Percentiles rank a stretch among this genome's conserved stretches.
Evolutionary conservation across 2,329 filamentous ascomycete genomes (phyloP).

Genomic region (Penicillium hordei): DNA sequence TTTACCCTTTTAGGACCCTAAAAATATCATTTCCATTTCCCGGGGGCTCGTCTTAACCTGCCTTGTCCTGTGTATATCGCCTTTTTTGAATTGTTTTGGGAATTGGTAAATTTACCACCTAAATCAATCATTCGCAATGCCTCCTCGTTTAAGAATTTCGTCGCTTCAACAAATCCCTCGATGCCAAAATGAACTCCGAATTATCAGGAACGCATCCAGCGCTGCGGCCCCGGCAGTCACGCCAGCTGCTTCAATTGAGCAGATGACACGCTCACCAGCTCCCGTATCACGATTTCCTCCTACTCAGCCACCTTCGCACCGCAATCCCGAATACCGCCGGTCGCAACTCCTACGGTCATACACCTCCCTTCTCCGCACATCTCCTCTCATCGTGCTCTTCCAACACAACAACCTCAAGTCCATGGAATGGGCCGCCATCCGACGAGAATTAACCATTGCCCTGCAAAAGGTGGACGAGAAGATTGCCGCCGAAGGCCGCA

Average conservation of each 20-base stretch:
- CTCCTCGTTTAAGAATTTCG: slow-evolving; percentile 52
- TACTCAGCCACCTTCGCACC: slow-evolving; percentile 82
- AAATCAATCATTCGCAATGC: slow-evolving; percentile 45
- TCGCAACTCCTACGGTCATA: slow-evolving; percentile 85
- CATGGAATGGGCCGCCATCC: slow-evolving; percentile 70
- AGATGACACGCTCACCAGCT: slow-evolving; percentile 45
- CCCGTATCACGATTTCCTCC: slow-evolving; percentile 55
- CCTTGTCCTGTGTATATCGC: slow-evolving; percentile 1
- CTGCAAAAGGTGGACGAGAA: slow-evolving; percentile 65
- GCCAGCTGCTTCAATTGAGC: slow-evolving; percentile 54
- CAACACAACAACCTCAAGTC: slow-evolving; percentile 76
- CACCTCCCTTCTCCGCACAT: slow-evolving; percentile 80
- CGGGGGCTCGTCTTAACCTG: slow-evolving; percentile 10
- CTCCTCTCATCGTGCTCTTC: slow-evolving; percentile 83
- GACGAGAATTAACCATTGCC: slow-evolving; percentile 65
- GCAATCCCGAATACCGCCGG: slow-evolving; percentile 82
- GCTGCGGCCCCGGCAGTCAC: slow-evolving; percentile 53
- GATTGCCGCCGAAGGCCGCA: slow-evolving; percentile 58
- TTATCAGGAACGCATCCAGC: slow-evolving; percentile 40
- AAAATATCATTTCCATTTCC: slow-evolving; percentile 27
- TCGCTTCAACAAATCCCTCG: slow-evolving; percentile 37
- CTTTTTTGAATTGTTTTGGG: slow-evolving; percentile 5
- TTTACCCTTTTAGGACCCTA: slow-evolving; percentile 18
- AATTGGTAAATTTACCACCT: slow-evolving; percentile 2
- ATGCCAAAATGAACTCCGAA: slow-evolving; percentile 40